Base-by-base conservation (phyloP, 768 basidiomycete species). In the Russula compacta region DNA sequence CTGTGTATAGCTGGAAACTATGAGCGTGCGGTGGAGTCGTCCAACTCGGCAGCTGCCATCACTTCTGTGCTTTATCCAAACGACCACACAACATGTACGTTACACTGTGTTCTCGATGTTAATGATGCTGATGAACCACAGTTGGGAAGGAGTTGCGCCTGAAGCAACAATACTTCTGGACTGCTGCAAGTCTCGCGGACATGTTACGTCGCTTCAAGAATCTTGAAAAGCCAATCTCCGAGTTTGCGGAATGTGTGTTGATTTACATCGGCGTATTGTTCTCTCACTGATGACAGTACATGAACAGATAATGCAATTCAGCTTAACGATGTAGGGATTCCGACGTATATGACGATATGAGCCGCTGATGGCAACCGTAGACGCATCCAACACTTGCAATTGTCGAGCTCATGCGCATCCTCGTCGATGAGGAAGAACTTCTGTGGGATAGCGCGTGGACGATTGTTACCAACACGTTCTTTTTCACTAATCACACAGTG, bases 161-260 rank as follows among this genome's bases (percentile, higher is more conserved):
- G 66, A 95, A 95, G 77, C 95, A 98, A 68, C 95, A 99, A 76
- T 95, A 95, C 75, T 91, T 97, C 76, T 89, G 92, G 92, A 92
- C 91, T 44, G 85, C 89, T 51, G 89, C 94, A 33, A 87, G 86
- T 71, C 79, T 94, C 51, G 81, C 83, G 51, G 95, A 98, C 70
- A 97, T 98, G 70, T 69, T 95, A 51, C 83, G 95, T 57, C 85
- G 95, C 53, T 98, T 94, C 82, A 94, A 88, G 79, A 89, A 95
- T 74, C 77, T 89, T 19, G 86, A 83, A 53, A 87, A 90, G 71
- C 84, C 86, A 2, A 85, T 95, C 66, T 75, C 77, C 10, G 84
- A 89, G 66, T 84, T 99, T 70, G 81, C 93, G 1, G 91, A 97
- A 60, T 89, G 86, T 90, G 67, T 58, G 83, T 73, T 32, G 9